phyloP scores from a whole-genome alignment of 257 asterid genomes.

The Petunia axillaris region DNA sequence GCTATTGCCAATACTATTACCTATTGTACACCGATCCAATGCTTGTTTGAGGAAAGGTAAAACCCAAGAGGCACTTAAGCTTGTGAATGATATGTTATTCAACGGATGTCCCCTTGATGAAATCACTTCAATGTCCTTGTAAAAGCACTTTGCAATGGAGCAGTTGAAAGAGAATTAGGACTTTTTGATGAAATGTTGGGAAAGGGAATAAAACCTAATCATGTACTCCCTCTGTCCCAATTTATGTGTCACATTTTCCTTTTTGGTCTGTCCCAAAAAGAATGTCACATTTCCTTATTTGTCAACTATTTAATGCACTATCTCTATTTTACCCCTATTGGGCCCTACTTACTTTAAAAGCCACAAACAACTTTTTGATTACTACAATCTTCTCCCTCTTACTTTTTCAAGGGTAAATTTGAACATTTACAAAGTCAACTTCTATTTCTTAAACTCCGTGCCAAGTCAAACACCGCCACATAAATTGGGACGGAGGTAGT shows the following conservation, averaged over 20 bases:
- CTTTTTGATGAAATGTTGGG: constrained; percentile 73
- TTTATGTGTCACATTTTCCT: too few relatives aligned
- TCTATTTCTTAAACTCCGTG: too few relatives aligned
- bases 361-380: too few relatives aligned
- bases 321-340: too few relatives aligned
- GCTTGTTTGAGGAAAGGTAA: constrained; percentile 55
- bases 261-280: too few relatives aligned
- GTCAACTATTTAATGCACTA: too few relatives aligned
- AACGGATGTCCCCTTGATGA: constrained; percentile 66
- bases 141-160: constrained; percentile 74
- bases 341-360: too few relatives aligned
- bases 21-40: constrained; percentile 69
- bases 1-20: constrained; percentile 78
- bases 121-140: constrained; percentile 75
- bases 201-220: constrained; percentile 57
- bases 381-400: too few relatives aligned
- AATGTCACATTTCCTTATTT: too few relatives aligned
- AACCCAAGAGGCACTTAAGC: constrained; percentile 60
- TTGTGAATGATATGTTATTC: constrained; percentile 76
- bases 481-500: constrained; percentile 8
- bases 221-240: constrained; percentile 1
- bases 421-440: too few relatives aligned
- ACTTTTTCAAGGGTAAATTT: too few relatives aligned
- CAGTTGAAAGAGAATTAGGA: constrained; percentile 64
- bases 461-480: too few relatives aligned